Base-by-base conservation (phyloP, 177 flowering plant genomes). In the Vitis hybrid region DNA sequence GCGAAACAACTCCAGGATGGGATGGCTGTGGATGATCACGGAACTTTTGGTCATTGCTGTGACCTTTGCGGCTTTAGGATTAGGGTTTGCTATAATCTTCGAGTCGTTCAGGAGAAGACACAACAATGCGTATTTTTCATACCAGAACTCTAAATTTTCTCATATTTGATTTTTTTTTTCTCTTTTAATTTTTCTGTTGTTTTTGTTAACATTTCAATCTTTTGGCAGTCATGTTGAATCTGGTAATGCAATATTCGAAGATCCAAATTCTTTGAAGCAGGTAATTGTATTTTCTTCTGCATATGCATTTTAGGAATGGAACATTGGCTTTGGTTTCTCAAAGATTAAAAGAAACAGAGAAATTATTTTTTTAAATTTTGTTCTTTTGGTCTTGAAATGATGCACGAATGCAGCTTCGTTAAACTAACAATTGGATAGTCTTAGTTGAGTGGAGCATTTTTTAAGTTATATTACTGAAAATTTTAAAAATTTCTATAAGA, bases 241-340 rank as follows among this genome's bases (percentile, higher is more conserved):
- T 27, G 85, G 46, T 35, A 35, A 83, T 13, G 83, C 85, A 21
- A 72, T 83, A 51, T 84, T 92, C 67, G 90, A 90, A 72, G 94
- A 92, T 79, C 95, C 97, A 3, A 84, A 78, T 64, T 90, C 94
- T n/a, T 76, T 86, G 78, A 88, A 90, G 68, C 81, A 72, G 85
- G 94, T 89, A 68, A 64, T 40, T 19, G 3, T 2, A 13, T 14
- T 59, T 5, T 9, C 15, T 6, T 62, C 62, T 48, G 8, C 68
- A 27, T 59, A 11, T 48, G 11, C 6, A 2, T 51, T 27, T 72
- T 3, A 16, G 1, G 15, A 11, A 32, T 32, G 11, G 0, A 27
- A 27, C 27, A 2, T 27, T 27, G 27, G 27, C 27, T 27, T 27
- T 27, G 27, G 27, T 27, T 27, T 27, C 27, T 27, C 27, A 27